Conservation (phyloP, 1,139 yeast genomes). For the Citeromyces hawaiiensis region DNA sequence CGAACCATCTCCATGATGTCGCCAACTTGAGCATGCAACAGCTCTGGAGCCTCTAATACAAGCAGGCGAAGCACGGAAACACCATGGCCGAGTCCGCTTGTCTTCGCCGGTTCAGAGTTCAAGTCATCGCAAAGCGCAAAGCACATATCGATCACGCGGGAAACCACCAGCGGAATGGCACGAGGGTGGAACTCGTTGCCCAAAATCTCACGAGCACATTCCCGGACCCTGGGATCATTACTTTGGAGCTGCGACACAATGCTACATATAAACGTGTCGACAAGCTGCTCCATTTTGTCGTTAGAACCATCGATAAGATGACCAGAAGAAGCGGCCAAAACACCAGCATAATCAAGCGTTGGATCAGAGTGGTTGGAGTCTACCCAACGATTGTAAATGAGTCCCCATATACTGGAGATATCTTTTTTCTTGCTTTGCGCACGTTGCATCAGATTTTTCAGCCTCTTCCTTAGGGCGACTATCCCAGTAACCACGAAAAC, state of each 20-base stretch:
- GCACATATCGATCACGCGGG: neutral
- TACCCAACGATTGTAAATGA: constrained; percentile 45
- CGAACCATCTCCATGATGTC: neutral
- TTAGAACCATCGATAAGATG: constrained; percentile 13
- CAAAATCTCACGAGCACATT: constrained; percentile 16
- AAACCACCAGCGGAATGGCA: constrained; percentile 13
- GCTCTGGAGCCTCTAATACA: neutral
- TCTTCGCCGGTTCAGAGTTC: neutral
- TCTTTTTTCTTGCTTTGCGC: constrained; percentile 49
- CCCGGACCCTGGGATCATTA: constrained; percentile 12
- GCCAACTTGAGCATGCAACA: neutral
- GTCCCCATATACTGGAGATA: constrained; percentile 46
- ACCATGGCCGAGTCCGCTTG: neutral
- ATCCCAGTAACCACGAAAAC: constrained; percentile 62
- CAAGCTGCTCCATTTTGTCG: constrained; percentile 9
- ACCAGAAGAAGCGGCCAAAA: constrained; percentile 18
- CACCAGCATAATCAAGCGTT: constrained; percentile 14
- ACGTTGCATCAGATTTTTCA: constrained; percentile 40
- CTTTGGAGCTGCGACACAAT: constrained; percentile 12
- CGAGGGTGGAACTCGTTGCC: constrained; percentile 19
- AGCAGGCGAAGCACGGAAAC: neutral
- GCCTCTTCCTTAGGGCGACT: constrained; percentile 62
- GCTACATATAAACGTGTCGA: constrained; percentile 9
- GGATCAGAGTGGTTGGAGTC: constrained; percentile 9
- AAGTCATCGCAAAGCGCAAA: neutral